Evolutionary conservation across 768 basidiomycete species (phyloP), one percentile per base, ranked within the genome.

Genomic region (Hypsizygus marmoreus): DNA sequence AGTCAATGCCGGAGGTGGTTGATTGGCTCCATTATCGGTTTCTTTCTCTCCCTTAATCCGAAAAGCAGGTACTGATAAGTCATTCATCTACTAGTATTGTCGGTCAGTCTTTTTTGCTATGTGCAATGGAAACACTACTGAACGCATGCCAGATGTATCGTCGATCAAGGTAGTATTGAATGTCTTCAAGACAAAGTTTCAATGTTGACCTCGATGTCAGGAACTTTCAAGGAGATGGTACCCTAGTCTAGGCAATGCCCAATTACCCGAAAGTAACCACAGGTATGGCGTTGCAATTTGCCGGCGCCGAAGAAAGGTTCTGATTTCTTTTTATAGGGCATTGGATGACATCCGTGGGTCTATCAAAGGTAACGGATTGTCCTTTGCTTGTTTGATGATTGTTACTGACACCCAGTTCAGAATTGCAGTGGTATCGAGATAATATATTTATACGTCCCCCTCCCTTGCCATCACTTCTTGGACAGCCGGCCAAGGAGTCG

Each of bases 21-120:
- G 79, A 92, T 34, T 88, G 83, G 80, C 73, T 91, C 35, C 88
- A 91, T 61, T 91, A 91, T 61, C 82, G 90, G 88, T 86, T 50
- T 43, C 35, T 51, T 45, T 43, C 39, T 19, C 29, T 16, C 40
- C 42, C 20, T 20, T 9, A 17, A n/a, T 23, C n/a, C 30, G 6
- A 31, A 29, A 9, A 40, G 2, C 13, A 39, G n/a, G n/a, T 49
- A 29, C 13, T 51, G 29, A 36, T 45, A 9, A 34, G 35, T 28
- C 40, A 22, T 32, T 14, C 17, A 22, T 32, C 33, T 29, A 3
- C 31, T 26, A 89, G 88, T 28, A 82, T 90, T 46, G 80, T 90
- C 45, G 88, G 88, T 86, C 44, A 60, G 87, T 71, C 28, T 20
- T 33, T 13, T 26, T 13, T 17, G n/a, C n/a, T n/a, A n/a, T n/a